phyloP scores from a whole-genome alignment of 805 yeast genomes.

The Ogataea glucozyma region DNA sequence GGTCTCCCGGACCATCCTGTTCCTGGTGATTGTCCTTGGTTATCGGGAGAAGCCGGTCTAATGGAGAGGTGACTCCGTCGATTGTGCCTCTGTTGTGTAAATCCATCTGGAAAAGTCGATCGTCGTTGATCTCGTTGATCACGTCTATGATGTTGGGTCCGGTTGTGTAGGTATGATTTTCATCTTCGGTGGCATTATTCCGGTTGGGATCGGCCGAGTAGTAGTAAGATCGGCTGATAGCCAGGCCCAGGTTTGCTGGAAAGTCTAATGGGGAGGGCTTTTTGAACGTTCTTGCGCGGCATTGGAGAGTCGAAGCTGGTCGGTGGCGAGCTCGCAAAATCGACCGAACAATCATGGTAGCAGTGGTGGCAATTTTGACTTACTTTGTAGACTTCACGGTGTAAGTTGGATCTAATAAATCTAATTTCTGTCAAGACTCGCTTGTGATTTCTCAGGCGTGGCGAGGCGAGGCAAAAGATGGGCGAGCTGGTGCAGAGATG shows the following conservation, averaged over 20 bases:
- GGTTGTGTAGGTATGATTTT: constrained; percentile 14
- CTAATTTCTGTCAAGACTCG: no score
- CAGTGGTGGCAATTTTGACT: no score
- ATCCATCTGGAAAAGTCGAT: constrained; percentile 22
- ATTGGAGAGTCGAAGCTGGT: no score
- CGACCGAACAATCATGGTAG: no score
- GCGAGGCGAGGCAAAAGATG: background rate
- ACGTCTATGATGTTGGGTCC: constrained; percentile 32
- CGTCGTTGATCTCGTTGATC: constrained; percentile 32
- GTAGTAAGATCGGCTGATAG: constrained; percentile 1
- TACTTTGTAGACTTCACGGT: no score
- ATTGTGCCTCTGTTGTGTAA: constrained; percentile 10
- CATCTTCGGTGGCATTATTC: constrained; percentile 10
- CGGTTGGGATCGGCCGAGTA: constrained; percentile 3
- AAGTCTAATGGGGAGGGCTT: no score
- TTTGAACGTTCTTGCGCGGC: no score
- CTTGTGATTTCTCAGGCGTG: background rate
- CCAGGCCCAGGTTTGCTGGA: no score
- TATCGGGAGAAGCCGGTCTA: constrained; percentile 16
- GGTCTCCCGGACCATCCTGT: background rate
- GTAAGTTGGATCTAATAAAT: no score
- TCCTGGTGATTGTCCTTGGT: constrained; percentile 5
- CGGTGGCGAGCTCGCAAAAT: no score
- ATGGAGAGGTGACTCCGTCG: constrained; percentile 14
- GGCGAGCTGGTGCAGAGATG: constrained; percentile 3